Evolutionary conservation across 495 filamentous ascomycete genomes (phyloP), one percentile per base, ranked within the genome.

Genomic region (Tirmania nivea): DNA sequence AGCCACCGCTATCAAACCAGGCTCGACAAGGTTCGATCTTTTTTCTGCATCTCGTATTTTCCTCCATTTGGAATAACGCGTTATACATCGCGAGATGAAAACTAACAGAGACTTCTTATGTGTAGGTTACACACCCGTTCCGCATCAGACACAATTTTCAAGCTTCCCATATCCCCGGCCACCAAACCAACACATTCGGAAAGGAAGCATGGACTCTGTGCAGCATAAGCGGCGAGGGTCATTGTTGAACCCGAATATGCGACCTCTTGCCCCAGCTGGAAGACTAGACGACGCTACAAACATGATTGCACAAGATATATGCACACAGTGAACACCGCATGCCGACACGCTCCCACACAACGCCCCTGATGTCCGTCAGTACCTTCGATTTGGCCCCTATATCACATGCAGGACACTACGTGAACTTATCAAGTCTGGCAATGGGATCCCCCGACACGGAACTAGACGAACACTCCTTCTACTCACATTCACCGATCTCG

Each of bases 401-500:
- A 21, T 57, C 61, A 5, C 61, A 64, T 34, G 51, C 53, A 21
- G 63, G 25, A 31, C 39, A 59, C 52, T 64, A 61, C 52, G 56
- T 64, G 34, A 64, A 62, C 42, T 56, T 64, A 56, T 60, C 62
- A 10, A 59, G 61, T 45, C 54, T 64, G 34, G 63, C 53, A 37
- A 63, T 59, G 49, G 54, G 56, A 10, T 61, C 39, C 14, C 39
- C 59, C 11, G 59, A 61, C 37, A 58, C 54, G 48, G 56, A 61
- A 35, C 50, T 59, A 48, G 59, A 63, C 20, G 54, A 39, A 16
- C 61, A 63, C 35, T 66, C 68, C 34, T 63, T 67, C 35, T 65
- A 67, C 53, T 69, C 69, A n/a, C 68, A 69, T 34, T 54, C 58
- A 55, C 67, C 68, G 31, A 59, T 56, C 39, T 57, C 60, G 11